phyloP scores from a whole-genome alignment of 306 rosid genomes.

The Prunus fruticosa region DNA sequence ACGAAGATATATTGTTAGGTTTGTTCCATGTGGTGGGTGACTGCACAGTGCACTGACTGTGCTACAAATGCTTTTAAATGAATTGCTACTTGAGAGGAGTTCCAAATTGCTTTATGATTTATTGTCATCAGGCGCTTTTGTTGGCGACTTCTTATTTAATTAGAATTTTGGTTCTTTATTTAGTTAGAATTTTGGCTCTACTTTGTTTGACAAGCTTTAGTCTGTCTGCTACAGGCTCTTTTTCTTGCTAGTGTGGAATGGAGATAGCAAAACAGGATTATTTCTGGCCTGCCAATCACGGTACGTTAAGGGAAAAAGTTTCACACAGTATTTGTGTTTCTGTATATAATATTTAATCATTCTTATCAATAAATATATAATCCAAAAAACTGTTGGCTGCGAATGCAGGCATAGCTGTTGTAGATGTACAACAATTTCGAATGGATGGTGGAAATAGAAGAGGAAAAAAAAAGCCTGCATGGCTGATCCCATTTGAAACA shows the following conservation, averaged over 20 bases:
- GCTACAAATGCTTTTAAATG: slow-evolving; percentile 20
- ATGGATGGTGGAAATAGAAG: not conserved
- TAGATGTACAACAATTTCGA: not conserved
- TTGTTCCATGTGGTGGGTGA: slow-evolving; percentile 38
- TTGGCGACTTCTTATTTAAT: too few species aligned
- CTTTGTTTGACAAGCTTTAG: not conserved
- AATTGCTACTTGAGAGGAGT: not conserved
- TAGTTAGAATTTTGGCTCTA: too few species aligned
- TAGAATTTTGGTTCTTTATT: too few species aligned
- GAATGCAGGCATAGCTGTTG: not conserved
- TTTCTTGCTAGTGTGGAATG: not conserved
- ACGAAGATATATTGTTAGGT: slow-evolving; percentile 24
- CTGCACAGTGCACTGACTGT: slow-evolving; percentile 11
- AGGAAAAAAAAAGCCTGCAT: not conserved
- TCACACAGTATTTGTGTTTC: too few species aligned
- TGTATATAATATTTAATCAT: not conserved
- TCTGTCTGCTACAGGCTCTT: not conserved
- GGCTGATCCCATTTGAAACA: not conserved
- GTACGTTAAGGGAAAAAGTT: too few species aligned
- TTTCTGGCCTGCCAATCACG: too few species aligned
- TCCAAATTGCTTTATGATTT: slow-evolving; percentile 9
- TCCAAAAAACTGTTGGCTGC: not conserved
- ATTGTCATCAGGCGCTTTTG: not conserved
- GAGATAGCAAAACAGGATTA: too few species aligned
- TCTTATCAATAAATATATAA: not conserved